Evolutionary conservation across 116 monocot species (phyloP).

Genomic region (Phalaenopsis hybrid): DNA sequence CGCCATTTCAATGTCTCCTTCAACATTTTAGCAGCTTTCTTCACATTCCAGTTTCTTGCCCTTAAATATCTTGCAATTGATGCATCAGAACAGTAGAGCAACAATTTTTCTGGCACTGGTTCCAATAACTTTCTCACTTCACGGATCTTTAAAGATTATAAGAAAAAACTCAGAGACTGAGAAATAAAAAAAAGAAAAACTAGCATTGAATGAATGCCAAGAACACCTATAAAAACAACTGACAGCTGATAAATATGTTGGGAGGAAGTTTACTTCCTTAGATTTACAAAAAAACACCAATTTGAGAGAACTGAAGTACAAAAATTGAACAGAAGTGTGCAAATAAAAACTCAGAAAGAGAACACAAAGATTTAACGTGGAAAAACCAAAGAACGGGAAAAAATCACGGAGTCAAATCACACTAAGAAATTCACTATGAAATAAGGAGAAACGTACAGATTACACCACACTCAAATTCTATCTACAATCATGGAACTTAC

Average conservation of each 20-base stretch:
- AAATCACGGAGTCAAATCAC: no score
- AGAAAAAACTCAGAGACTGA: not conserved
- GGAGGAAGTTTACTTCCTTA: no score
- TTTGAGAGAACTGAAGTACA: no score
- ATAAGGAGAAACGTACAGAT: no score
- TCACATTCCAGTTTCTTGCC: constrained; percentile 87
- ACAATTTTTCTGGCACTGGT: constrained; percentile 40
- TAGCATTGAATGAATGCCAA: not conserved
- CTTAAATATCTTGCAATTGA: constrained; percentile 62
- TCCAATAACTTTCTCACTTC: constrained; percentile 56
- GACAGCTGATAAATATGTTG: not conserved
- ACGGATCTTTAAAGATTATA: constrained; percentile 38
- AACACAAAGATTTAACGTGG: no score
- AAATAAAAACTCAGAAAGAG: no score
- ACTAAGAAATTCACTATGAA: no score
- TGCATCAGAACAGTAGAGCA: constrained; percentile 68
- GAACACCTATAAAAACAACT: not conserved
- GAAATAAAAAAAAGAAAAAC: not conserved
- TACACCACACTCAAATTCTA: no score
- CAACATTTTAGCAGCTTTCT: constrained; percentile 77
- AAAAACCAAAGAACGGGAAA: no score
- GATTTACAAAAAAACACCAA: no score
- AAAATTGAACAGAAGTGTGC: no score
- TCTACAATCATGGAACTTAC: no score
- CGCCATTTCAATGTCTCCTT: constrained; percentile 85